Percentiles rank a stretch among this genome's conserved stretches.
Conservation (phyloP, 306 rosid species). For the Hippophae tibetana region DNA sequence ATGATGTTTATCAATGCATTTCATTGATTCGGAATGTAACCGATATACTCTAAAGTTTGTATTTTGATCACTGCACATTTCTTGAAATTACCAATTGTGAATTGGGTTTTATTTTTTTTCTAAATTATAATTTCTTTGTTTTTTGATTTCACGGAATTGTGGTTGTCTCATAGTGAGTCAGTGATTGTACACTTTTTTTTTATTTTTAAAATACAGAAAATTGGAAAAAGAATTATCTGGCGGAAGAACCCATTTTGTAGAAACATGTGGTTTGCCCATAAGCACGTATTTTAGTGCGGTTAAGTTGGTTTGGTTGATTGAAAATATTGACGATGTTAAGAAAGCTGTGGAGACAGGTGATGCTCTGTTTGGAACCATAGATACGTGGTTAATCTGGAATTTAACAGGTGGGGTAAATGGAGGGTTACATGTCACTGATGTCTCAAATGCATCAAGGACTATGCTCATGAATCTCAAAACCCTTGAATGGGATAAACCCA, state of each 20-base stretch:
- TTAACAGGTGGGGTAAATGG: slow-evolving; percentile 68
- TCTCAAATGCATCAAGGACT: slow-evolving; percentile 82
- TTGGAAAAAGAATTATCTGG: slow-evolving; percentile 72
- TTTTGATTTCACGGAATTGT: too few species aligned
- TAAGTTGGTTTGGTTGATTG: slow-evolving; percentile 77
- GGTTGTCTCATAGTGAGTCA: background rate
- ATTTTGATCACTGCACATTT: too few species aligned
- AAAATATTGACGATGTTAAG: slow-evolving; percentile 56
- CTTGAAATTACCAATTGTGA: too few species aligned
- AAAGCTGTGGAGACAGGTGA: slow-evolving; percentile 53
- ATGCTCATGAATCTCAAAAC: slow-evolving; percentile 86
- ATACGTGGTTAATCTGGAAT: slow-evolving; percentile 90
- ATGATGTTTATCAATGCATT: too few species aligned
- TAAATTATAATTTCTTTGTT: too few species aligned
- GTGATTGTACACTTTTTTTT: background rate
- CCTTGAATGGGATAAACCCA: slow-evolving; percentile 63
- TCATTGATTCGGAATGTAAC: too few species aligned
- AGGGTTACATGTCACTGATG: slow-evolving; percentile 79
- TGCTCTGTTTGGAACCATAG: slow-evolving; percentile 80
- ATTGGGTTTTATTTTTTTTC: too few species aligned
- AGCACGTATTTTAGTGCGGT: slow-evolving; percentile 81
- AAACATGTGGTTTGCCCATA: slow-evolving; percentile 75
- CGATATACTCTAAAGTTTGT: too few species aligned
- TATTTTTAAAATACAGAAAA: slow-evolving; percentile 33
- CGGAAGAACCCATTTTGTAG: slow-evolving; percentile 65